Conservation (phyloP, 2,329 filamentous ascomycete species). For the Pseudonectria foliicola region DNA sequence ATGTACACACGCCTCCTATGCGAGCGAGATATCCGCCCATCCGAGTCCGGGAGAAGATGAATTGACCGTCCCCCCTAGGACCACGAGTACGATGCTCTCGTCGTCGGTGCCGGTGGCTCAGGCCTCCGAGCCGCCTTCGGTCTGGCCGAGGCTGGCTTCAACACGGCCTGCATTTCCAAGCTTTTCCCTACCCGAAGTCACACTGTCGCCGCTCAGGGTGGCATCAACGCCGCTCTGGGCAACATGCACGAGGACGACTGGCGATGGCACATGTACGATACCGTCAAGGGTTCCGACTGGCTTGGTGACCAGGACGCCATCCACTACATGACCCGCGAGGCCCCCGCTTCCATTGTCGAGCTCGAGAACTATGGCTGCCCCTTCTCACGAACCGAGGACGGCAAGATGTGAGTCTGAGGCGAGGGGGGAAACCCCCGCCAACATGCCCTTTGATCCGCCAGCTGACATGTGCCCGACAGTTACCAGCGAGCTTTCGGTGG, state of each 20-base stretch:
- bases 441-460: neutral
- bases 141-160: conserved; percentile 81
- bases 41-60: conserved; percentile 5
- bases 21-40: neutral
- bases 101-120: conserved; percentile 78
- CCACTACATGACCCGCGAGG: conserved; percentile 97
- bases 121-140: conserved; percentile 79
- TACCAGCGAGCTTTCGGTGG: conserved; percentile 99
- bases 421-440: too few relatives aligned
- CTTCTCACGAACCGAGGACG: conserved; percentile 93
- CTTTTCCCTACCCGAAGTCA: conserved; percentile 81
- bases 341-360: conserved; percentile 84
- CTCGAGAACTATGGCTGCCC: conserved; percentile 97
- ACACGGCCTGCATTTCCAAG: conserved; percentile 82
- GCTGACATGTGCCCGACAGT: conserved; percentile 36
- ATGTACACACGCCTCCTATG: conserved; percentile 33
- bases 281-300: conserved; percentile 96
- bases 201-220: conserved; percentile 75
- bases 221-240: conserved; percentile 81
- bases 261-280: conserved; percentile 99
- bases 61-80: conserved; percentile 50
- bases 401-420: conserved; percentile 64
- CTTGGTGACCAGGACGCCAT: conserved; percentile 95
- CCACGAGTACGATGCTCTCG: conserved; percentile 97
- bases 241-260: conserved; percentile 99